Conservation (phyloP, 108 stramenopile genomes). For the Phaeodactylum tricornutum region DNA sequence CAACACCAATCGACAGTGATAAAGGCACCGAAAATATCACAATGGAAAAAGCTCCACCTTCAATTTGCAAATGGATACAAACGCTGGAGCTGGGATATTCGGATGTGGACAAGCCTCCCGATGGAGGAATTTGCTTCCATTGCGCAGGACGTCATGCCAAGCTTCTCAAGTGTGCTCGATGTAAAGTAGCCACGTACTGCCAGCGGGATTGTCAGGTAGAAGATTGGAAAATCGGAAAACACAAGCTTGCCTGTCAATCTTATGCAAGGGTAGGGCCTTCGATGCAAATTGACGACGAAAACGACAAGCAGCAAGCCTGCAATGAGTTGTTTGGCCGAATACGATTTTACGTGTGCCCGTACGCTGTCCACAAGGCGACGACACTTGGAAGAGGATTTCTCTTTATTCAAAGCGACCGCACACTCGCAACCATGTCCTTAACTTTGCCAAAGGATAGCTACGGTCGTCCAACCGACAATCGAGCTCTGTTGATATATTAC, state of each 20-base stretch:
- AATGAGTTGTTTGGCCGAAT: slow-evolving; percentile 54
- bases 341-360: slow-evolving; percentile 76
- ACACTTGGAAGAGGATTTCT: slow-evolving; percentile 61
- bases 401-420: slow-evolving; percentile 63
- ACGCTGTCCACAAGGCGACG: slow-evolving; percentile 42
- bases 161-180: slow-evolving; percentile 36
- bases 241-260: slow-evolving; percentile 60
- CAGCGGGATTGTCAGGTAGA: slow-evolving; percentile 58
- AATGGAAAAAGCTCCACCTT: slow-evolving; percentile 6
- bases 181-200: slow-evolving; percentile 67
- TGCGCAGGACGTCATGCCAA: slow-evolving; percentile 25
- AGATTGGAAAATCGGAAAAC: slow-evolving; percentile 67
- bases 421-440: slow-evolving; percentile 56
- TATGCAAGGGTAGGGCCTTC: slow-evolving; percentile 46
- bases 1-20: no score
- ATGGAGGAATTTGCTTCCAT: slow-evolving; percentile 36
- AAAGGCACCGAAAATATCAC: no score
- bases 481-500: slow-evolving; percentile 68
- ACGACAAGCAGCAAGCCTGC: slow-evolving; percentile 38
- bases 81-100: slow-evolving; percentile 60
- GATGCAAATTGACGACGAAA: slow-evolving; percentile 28
- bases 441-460: slow-evolving; percentile 22
- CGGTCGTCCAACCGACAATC: slow-evolving; percentile 8
- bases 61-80: slow-evolving; percentile 32
- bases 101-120: slow-evolving; percentile 7